Evolutionary conservation across 1,284 basidiomycete species (phyloP), one percentile per base, ranked within the genome.

Genomic region (Pseudozyma hubeiensis): DNA sequence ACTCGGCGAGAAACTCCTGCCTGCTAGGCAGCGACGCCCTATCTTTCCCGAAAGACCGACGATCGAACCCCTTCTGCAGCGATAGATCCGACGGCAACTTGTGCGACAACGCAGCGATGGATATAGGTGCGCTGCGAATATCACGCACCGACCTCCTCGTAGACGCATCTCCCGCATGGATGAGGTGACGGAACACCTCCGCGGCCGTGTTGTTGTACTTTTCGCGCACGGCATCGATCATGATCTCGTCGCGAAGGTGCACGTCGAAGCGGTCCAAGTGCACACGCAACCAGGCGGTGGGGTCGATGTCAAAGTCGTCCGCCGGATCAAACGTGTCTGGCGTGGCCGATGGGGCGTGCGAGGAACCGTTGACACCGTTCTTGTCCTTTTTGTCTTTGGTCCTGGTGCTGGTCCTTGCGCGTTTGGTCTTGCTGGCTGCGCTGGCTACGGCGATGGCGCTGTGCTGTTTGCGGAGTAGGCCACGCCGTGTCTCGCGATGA

Each of bases 191-290:
- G 44, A 83, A 78, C n/a, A 83, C 57, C 53, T 82, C 77, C n/a
- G 75, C 79, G 3, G 72, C 68, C 11, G 64, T 70, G 16, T 55
- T 46, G 51, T 84, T 79, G 78, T 83, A 84, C 54, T 81, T 78
- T 31, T 68, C 59, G 13, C 74, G 58, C 11, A 79, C 75, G 9
- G 81, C 78, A 7, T 73, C 71, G 19, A 70, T 62, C 61, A 80
- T 69, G 37, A 73, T 47, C 84, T 91, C 88, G 85, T 97, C 95
- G 37, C 96, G 91, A 51, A 97, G 90, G 77, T 93, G 90, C 35
- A 94, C 87, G 76, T 93, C 91, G 85, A 95, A 96, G 75, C 90
- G 91, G 75, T 95, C 91, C 80, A 90, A 92, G 85, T 97, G 94
- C 56, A 97, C 88, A 47, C 91, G 89, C 81, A 94, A 91, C 85